Evolutionary conservation across 2,329 filamentous ascomycete genomes (phyloP), one percentile per base, ranked within the genome.

Genomic region (Didymella exigua): DNA sequence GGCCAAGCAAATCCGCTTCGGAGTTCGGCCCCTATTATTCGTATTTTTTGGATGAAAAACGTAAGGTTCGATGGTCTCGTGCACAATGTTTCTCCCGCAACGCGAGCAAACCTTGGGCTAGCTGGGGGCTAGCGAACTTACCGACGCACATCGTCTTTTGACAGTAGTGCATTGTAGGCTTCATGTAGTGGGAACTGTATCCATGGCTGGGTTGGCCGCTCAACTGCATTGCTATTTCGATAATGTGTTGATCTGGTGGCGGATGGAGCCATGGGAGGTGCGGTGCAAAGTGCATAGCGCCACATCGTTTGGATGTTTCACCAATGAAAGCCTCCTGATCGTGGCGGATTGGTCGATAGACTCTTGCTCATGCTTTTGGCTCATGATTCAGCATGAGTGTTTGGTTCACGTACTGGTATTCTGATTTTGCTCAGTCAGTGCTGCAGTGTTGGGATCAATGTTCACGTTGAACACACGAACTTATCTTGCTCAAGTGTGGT

Each of bases 271-370:
- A n/a, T n/a, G n/a, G n/a, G n/a, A n/a, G n/a, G n/a, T n/a, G n/a
- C n/a, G n/a, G n/a, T n/a, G n/a, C n/a, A n/a, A n/a, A n/a, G n/a
- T n/a, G n/a, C n/a, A n/a, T 34, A 30, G 52, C 34, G 52, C 52
- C 34, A 49, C 52, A 24, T 14, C 11, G 14, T 36, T 26, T 31
- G 46, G 26, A 24, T 42, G 52, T 55, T 55, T 55, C 52, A 55
- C 46, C 41, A 55, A 8, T 27, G 26, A 26, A 55, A 50, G 42
- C 37, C 46, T 50, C 52, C 29, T 26, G 19, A 16, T 24, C 16
- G 41, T 50, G 42, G 52, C 34, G 42, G 41, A 42, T 46, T 42
- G 34, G 51, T 46, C 34, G 13, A 46, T 46, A 26, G 34, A 46
- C 49, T 55, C 18, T 14, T 11, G 13, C 8, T 38, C 16, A 23